Conservation (phyloP, 1,284 basidiomycete genomes). For the Spongispora temasekensis region DNA sequence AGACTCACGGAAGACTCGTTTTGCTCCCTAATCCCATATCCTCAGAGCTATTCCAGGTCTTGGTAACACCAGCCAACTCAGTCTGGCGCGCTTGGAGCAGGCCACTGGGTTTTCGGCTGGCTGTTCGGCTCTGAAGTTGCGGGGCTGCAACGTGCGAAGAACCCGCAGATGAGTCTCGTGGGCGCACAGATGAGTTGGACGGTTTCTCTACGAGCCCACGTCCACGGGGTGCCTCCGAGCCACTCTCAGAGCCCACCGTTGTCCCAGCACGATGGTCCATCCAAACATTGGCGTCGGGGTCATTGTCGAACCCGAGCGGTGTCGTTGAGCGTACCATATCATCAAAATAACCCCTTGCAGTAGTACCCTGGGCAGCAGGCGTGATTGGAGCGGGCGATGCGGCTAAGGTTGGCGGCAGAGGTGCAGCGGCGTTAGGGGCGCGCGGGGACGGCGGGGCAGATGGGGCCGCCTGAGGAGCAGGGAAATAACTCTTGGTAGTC, state of each 20-base stretch:
- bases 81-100: constrained; percentile 29
- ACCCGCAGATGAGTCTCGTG: constrained; percentile 24
- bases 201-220: constrained; percentile 17
- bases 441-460: constrained; percentile 15
- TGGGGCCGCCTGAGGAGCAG: constrained; percentile 4
- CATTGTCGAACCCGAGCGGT: constrained; percentile 22
- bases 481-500: no score
- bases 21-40: constrained; percentile 24
- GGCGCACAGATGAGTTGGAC: constrained; percentile 29
- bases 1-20: constrained; percentile 22
- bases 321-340: constrained; percentile 32
- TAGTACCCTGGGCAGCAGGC: constrained; percentile 20
- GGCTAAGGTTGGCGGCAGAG: constrained; percentile 11
- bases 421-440: constrained; percentile 20
- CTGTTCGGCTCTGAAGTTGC: constrained; percentile 19
- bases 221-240: constrained; percentile 20
- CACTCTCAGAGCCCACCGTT: constrained; percentile 17
- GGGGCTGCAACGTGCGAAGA: constrained; percentile 26
- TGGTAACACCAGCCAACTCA: constrained; percentile 33
- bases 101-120: constrained; percentile 29
- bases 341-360: constrained; percentile 21
- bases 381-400: constrained; percentile 24
- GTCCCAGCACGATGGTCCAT: constrained; percentile 16
- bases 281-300: constrained; percentile 32
- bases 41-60: constrained; percentile 33